Base-by-base conservation (phyloP, 495 filamentous ascomycete species). In the Cetradonia linearis region DNA sequence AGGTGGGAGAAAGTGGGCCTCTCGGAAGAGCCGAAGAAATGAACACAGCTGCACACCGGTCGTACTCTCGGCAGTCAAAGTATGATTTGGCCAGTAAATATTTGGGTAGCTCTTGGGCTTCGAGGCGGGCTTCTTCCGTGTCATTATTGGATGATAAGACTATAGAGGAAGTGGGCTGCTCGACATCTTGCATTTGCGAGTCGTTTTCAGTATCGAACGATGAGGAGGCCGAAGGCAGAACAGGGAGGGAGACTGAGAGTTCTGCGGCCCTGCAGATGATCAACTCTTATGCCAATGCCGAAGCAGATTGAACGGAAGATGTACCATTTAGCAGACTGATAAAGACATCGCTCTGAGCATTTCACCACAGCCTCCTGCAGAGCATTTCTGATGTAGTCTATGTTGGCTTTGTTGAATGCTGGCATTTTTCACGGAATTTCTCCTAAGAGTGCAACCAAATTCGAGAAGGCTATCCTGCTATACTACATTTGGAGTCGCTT, bases 241-340 rank as follows among this genome's bases (percentile, higher is more conserved):
- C 36, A 14, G 84, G 76, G 54, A 99, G 81, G 0, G 94, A 86
- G 64, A 86, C 86, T 53, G 96, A 84, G 60, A 96, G 86, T 75
- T 99, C 94, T 58, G 94, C 94, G 16, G 90, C 88, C 93, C 93
- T 98, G 62, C 16, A 57, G 40, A 49, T 57, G 31, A 58, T 58
- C 47, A 40, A 52, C 23, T 25, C 40, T 6, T 11, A 23, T 23
- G 10, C 3, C 9, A 9, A 34, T 46, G n/a, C 20, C 6, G 1
- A 2, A 48, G 36, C 23, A 18, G 57, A 33, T n/a, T 25, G 38
- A 30, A 5, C 3, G 30, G 9, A 0, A 9, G 14, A 47, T 65
- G 47, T 81, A 96, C 93, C 94, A 97, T 85, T 97, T 99, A 16
- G 94, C 85, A 18, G 91, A 91, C 64, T 96, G 91, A 70, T 96